phyloP scores from a whole-genome alignment of 1,284 basidiomycete genomes.

The Bjerkandera adusta region DNA sequence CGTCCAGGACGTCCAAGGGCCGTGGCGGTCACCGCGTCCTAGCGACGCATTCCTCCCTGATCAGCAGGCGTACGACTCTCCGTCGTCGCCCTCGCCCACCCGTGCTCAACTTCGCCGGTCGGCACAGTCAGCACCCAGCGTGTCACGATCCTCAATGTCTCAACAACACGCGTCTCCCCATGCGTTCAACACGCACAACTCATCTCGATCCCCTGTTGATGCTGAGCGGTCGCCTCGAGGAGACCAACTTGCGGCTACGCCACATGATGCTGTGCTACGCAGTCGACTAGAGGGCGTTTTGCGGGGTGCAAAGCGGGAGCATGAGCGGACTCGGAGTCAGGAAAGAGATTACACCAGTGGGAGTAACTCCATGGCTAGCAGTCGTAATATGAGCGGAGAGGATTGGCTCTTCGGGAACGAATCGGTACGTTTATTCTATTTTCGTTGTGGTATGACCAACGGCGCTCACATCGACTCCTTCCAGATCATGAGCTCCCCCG shows the following conservation, averaged over 20 bases:
- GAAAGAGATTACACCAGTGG: slow-evolving; percentile 25
- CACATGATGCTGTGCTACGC: slow-evolving; percentile 56
- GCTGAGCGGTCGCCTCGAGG: slow-evolving; percentile 16
- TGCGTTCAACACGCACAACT: slow-evolving; percentile 11
- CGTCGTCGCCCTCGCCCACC: slow-evolving; percentile 25
- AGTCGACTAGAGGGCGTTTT: slow-evolving; percentile 54
- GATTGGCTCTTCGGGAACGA: slow-evolving; percentile 32
- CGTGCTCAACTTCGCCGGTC: slow-evolving; percentile 27
- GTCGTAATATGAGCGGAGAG: slow-evolving; percentile 30
- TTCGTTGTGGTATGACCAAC: too few species aligned
- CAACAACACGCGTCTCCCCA: slow-evolving; percentile 6
- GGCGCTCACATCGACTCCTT: background rate
- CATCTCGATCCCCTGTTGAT: slow-evolving; percentile 20
- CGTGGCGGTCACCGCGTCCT: background rate
- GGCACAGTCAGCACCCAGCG: slow-evolving; percentile 23
- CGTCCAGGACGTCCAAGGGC: slow-evolving; percentile 3
- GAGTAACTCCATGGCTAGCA: slow-evolving; percentile 31
- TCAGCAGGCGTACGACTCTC: slow-evolving; percentile 21
- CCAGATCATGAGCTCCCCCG: background rate
- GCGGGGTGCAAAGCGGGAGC: slow-evolving; percentile 28
- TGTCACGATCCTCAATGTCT: slow-evolving; percentile 8
- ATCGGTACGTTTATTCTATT: too few species aligned
- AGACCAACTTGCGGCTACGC: slow-evolving; percentile 30
- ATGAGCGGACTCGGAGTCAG: slow-evolving; percentile 22
- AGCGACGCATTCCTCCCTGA: background rate